These are phyloP conservation scores for Parachaetomium inaequale DNA, from an alignment of 495 filamentous ascomycete genomes.

Conservation along the genomic window DNA sequence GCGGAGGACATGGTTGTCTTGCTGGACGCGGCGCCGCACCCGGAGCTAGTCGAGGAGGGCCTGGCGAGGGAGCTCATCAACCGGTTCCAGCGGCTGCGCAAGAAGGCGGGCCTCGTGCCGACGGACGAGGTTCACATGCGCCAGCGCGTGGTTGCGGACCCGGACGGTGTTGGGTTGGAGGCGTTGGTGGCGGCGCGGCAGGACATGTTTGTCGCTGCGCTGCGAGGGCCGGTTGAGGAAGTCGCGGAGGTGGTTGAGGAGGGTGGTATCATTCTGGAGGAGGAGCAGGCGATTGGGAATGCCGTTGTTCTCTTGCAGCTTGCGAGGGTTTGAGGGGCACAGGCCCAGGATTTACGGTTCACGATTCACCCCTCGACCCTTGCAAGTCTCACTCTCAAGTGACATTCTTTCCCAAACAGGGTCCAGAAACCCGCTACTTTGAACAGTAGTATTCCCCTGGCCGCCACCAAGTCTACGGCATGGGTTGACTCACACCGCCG, in stretches of 20 bases:
- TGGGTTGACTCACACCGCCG: no score
- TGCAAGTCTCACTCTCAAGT: no score
- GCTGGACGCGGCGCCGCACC: neutral
- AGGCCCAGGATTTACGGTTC: no score
- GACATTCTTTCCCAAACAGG: no score
- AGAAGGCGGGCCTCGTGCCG: slow-evolving; percentile 8
- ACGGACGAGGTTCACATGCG: slow-evolving; percentile 11
- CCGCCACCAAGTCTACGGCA: no score
- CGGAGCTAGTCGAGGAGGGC: slow-evolving; percentile 8
- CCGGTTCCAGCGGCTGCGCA: slow-evolving; percentile 8
- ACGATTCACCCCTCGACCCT: no score
- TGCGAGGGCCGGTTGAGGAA: neutral
- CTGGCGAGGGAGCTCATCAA: slow-evolving; percentile 7
- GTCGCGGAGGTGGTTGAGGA: neutral
- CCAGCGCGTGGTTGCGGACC: neutral
- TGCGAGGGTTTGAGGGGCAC: neutral
- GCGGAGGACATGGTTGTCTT: neutral
- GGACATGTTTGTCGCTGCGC: slow-evolving; percentile 6
- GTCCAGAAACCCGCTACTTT: no score
- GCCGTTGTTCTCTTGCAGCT: neutral
- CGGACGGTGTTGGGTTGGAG: neutral
- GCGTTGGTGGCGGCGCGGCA: slow-evolving; percentile 1
- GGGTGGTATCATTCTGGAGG: neutral
- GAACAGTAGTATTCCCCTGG: no score
- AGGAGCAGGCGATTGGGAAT: slow-evolving; percentile 7